Base-by-base conservation (phyloP, 139 green algal species). In the Chlorella sorokiniana region DNA sequence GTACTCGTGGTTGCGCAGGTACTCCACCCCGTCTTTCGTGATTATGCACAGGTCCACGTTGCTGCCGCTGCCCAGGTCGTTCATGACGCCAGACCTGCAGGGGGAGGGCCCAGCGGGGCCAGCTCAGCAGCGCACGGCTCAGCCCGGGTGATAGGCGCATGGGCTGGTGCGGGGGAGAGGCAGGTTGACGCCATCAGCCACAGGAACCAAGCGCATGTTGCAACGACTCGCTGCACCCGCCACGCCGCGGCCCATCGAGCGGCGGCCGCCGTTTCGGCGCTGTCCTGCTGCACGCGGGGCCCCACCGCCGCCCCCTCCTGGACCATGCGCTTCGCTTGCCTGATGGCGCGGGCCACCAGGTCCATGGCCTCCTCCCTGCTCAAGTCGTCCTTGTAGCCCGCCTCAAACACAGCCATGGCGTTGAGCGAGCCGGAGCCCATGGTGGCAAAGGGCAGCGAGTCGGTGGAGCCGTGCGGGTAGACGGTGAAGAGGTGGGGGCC, bases 31-130 rank as follows among this genome's bases (percentile, higher is more conserved):
- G 40, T 92, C 94, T 78, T 94, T 94, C 16, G 89, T 98, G 88
- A 99, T 98, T 69, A 99, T 83, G 85, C 95, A 98, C 69, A 99
- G 72, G 82, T 99, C 97, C 4, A 99, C 90, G 84, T 99, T 99
- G 84, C 92, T 97, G 4, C 97, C 97, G 2, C 92, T 97, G 8
- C 96, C 97, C 68, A 99, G 87, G 85, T 99, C 97, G 82, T 99
- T 99, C 85, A 93, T 95, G 27, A 99, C 94, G 71, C 97, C 97
- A 18, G 92, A 88, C 56, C 56, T 78, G 72, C 42, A 61, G 33
- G 35, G 20, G 27, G 20, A 18, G 18, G 16, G 70, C n/a, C n/a
- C n/a, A n/a, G n/a, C n/a, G n/a, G n/a, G n/a, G n/a, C n/a, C n/a
- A n/a, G n/a, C n/a, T n/a, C n/a, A n/a, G n/a, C n/a, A n/a, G n/a